Conservation (phyloP, 2,329 filamentous ascomycete genomes). For the Fusarium globosum region DNA sequence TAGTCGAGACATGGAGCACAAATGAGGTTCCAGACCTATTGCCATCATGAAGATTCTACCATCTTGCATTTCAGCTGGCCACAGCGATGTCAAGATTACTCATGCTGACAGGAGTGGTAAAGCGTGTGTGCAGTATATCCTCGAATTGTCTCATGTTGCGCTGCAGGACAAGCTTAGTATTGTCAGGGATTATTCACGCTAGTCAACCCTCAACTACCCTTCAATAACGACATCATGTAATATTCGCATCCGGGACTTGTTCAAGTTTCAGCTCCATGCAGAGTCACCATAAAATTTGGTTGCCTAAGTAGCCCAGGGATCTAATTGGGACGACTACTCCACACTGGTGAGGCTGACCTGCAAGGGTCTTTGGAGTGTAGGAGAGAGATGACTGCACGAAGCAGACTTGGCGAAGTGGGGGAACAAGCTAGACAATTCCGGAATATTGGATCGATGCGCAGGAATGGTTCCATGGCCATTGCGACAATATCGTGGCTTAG, state of each 20-base stretch:
- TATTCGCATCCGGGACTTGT: not conserved
- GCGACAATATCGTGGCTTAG: not conserved
- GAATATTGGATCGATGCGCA: not conserved
- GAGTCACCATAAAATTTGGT: not conserved
- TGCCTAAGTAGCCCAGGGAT: not conserved
- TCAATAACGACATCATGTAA: not conserved
- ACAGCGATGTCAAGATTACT: not conserved
- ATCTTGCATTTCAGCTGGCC: not conserved
- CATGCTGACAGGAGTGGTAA: not conserved
- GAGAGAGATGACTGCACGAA: not conserved
- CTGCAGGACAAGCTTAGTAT: not conserved
- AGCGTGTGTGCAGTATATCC: not conserved
- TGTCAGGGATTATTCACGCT: accelerated
- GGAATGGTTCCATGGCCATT: not conserved
- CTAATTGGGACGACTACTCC: not conserved
- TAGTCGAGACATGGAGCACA: not conserved
- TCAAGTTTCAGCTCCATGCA: no score
- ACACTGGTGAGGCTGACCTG: not conserved
- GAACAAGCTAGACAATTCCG: no score
- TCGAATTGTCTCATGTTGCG: not conserved
- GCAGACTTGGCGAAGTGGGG: not conserved
- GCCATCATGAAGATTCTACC: no score
- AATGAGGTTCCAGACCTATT: not conserved
- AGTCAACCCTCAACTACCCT: accelerated
- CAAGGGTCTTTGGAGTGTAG: not conserved